These are phyloP conservation scores for Gaeumannomyces tritici DNA, from an alignment of 2,329 filamentous ascomycete genomes.

Conservation along the genomic window DNA sequence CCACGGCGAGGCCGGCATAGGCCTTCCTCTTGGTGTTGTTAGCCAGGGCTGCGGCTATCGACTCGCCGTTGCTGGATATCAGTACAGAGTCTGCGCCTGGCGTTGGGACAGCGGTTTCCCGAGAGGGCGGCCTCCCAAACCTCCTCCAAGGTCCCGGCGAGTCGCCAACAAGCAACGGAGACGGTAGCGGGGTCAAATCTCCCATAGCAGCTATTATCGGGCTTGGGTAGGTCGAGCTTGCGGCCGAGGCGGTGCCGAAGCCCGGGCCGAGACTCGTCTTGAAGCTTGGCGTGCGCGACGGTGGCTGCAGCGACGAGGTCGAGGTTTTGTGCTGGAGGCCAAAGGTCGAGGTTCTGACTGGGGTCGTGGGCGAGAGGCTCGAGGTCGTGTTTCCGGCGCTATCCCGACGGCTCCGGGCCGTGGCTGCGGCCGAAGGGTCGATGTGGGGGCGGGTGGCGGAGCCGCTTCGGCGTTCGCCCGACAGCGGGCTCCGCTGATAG, in stretches of 20 bases:
- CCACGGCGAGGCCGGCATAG: conserved; percentile 36
- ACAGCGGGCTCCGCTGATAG: conserved; percentile 6
- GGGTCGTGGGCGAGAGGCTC: conserved; percentile 11
- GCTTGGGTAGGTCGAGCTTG: conserved; percentile 61
- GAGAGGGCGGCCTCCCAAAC: conserved; percentile 37
- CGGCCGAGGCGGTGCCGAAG: conserved; percentile 41
- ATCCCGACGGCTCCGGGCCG: conserved; percentile 3
- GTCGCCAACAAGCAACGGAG: conserved; percentile 56
- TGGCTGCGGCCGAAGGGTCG: background rate
- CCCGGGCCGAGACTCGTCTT: conserved; percentile 40
- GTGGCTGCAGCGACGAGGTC: conserved; percentile 34
- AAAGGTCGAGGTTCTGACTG: conserved; percentile 14
- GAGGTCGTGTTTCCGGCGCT: conserved; percentile 8
- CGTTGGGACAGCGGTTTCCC: conserved; percentile 25
- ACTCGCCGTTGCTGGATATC: conserved; percentile 41
- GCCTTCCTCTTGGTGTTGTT: conserved; percentile 47
- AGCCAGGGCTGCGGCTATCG: conserved; percentile 37
- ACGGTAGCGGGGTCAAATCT: conserved; percentile 70
- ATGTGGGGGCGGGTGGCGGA: background rate
- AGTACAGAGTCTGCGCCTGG: conserved; percentile 34
- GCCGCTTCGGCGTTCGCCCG: background rate
- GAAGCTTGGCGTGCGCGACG: conserved; percentile 52
- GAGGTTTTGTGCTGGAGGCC: conserved; percentile 29
- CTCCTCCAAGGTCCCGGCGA: conserved; percentile 59
- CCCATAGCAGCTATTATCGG: conserved; percentile 68